These are phyloP conservation scores for Gossypium australe DNA, from an alignment of 345 rosid species.

Conservation along the genomic window DNA sequence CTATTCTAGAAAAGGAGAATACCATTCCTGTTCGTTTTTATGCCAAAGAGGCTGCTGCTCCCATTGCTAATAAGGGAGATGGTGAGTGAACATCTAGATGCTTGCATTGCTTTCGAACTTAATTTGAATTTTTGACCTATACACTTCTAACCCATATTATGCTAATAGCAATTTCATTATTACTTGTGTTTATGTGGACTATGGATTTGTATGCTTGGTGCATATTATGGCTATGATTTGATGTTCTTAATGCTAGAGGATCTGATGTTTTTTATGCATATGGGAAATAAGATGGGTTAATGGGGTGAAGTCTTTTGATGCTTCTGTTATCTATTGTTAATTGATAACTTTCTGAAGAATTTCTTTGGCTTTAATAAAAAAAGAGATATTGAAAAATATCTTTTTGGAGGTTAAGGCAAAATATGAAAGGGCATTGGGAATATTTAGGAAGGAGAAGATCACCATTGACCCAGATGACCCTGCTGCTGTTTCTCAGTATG, in stretches of 20 bases:
- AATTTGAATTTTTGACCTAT: neutral
- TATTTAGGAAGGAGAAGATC: slow-evolving; percentile 84
- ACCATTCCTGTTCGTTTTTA: slow-evolving; percentile 58
- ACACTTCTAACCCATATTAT: neutral
- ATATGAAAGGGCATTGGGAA: slow-evolving; percentile 71
- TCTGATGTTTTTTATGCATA: neutral
- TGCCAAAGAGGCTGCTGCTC: slow-evolving; percentile 70
- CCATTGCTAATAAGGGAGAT: slow-evolving; percentile 70
- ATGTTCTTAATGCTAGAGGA: neutral
- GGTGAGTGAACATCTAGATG: slow-evolving; percentile 37
- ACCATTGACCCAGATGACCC: slow-evolving; percentile 86
- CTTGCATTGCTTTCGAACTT: neutral
- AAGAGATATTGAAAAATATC: slow-evolving; percentile 91
- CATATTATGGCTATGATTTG: neutral
- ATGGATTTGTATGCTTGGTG: neutral
- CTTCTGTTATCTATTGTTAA: neutral
- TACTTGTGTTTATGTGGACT: neutral
- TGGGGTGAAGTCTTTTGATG: neutral
- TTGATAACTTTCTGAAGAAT: slow-evolving; percentile 4
- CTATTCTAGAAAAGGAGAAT: slow-evolving; percentile 44
- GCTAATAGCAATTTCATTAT: neutral
- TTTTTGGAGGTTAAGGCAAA: slow-evolving; percentile 81
- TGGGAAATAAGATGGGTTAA: neutral
- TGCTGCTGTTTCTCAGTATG: slow-evolving; percentile 79
- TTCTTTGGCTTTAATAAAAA: slow-evolving; percentile 15